These are phyloP conservation scores for Neurospora tetrasperma DNA, from an alignment of 495 filamentous ascomycete genomes.

Conservation along the genomic window DNA sequence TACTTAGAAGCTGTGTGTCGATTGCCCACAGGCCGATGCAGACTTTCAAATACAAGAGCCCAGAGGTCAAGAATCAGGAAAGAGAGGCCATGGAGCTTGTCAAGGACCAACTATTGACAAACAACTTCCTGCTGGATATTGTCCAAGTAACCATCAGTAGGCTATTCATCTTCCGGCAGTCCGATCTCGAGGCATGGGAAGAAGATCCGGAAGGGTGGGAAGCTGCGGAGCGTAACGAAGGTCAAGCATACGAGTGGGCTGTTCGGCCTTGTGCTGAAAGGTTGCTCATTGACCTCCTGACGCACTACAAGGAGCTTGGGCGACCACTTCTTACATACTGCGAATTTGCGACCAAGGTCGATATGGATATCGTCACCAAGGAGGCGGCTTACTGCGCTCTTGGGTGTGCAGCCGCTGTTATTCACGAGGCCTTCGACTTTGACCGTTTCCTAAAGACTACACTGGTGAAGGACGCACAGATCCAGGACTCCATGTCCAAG, in stretches of 20 bases:
- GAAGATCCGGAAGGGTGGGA: constrained; percentile 93
- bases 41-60: constrained; percentile 69
- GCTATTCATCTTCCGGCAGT: constrained; percentile 79
- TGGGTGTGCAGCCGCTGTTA: constrained; percentile 69
- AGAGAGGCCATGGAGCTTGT: constrained; percentile 51
- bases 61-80: constrained; percentile 59
- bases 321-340: constrained; percentile 73
- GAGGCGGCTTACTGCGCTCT: constrained; percentile 91
- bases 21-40: constrained; percentile 72
- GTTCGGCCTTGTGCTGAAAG: constrained; percentile 87
- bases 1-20: constrained; percentile 73
- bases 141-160: constrained; percentile 75
- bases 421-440: constrained; percentile 65
- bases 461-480: constrained; percentile 69
- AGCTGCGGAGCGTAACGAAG: constrained; percentile 63
- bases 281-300: constrained; percentile 82
- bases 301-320: constrained; percentile 70
- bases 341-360: constrained; percentile 54
- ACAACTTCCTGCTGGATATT: constrained; percentile 62
- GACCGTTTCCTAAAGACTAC: constrained; percentile 64
- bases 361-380: constrained; percentile 66
- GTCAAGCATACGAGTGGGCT: constrained; percentile 77
- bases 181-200: constrained; percentile 82
- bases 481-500: constrained; percentile 64
- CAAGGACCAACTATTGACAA: constrained; percentile 61